Percentiles rank a stretch among this genome's conserved stretches.
Conservation (phyloP, 1,284 basidiomycete genomes). For the Malassezia yamatoensis region DNA sequence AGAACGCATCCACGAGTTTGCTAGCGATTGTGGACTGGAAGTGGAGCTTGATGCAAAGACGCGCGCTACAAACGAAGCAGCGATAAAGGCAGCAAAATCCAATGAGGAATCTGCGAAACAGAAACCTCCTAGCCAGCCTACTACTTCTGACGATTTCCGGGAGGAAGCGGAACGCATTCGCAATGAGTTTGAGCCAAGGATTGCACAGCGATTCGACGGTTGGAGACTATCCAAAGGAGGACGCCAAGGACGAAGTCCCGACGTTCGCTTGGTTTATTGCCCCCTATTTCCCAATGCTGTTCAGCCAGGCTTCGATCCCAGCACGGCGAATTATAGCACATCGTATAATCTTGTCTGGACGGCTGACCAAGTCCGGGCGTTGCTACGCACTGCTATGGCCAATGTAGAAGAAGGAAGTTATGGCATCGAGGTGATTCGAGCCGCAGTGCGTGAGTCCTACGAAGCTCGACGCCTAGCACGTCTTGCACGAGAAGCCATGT, state of each 20-base stretch:
- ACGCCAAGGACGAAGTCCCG: background rate
- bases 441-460: slow-evolving; percentile 17
- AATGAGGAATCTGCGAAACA: background rate
- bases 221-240: slow-evolving; percentile 13
- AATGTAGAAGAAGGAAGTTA: slow-evolving; percentile 24
- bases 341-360: slow-evolving; percentile 46
- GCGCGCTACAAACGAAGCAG: background rate
- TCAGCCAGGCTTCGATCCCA: slow-evolving; percentile 35
- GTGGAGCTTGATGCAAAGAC: slow-evolving; percentile 6
- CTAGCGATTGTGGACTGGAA: slow-evolving; percentile 24
- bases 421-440: slow-evolving; percentile 12
- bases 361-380: slow-evolving; percentile 30
- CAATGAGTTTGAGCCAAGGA: slow-evolving; percentile 18
- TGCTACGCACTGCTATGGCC: slow-evolving; percentile 25
- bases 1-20: slow-evolving; percentile 35
- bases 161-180: slow-evolving; percentile 9
- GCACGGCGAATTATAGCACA: slow-evolving; percentile 30
- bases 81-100: background rate
- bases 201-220: slow-evolving; percentile 22
- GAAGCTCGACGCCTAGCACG: slow-evolving; percentile 3
- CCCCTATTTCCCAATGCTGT: slow-evolving; percentile 32
- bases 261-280: slow-evolving; percentile 35
- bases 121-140: background rate
- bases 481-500: slow-evolving; percentile 3
- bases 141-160: background rate